Conservation (phyloP, 371 early-diverging fungal species). For the Mucor lusitanicus region DNA sequence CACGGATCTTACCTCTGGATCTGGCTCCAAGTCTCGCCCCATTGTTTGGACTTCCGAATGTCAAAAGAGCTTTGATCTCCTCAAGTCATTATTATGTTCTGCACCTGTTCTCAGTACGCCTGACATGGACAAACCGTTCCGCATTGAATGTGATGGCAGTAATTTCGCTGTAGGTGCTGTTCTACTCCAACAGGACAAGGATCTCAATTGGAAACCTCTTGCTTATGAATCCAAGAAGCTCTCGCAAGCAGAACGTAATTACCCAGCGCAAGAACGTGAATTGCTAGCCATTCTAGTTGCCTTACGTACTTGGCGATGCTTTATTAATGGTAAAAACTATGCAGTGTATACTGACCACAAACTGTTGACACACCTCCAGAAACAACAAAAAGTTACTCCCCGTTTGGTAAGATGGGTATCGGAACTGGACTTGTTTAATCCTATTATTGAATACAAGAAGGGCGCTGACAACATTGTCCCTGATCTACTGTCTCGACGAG, state of each 20-base stretch:
- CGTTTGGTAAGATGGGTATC: conserved; percentile 29
- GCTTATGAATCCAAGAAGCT: too few species aligned
- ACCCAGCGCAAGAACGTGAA: too few species aligned
- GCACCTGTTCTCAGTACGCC: conserved; percentile 20
- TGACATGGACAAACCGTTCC: conserved; percentile 22
- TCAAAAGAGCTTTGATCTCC: background rate
- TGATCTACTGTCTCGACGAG: conserved; percentile 15
- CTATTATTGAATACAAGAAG: conserved; percentile 29
- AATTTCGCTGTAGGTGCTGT: too few species aligned
- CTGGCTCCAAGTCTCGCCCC: conserved; percentile 10
- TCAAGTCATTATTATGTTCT: conserved; percentile 7
- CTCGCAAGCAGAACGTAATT: too few species aligned
- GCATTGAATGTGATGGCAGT: conserved; percentile 5
- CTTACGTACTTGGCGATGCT: too few species aligned
- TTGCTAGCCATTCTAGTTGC: too few species aligned
- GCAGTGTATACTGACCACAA: conserved; percentile 37
- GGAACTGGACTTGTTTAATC: conserved; percentile 30
- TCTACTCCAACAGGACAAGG: too few species aligned
- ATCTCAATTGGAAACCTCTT: too few species aligned
- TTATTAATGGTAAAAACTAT: too few species aligned
- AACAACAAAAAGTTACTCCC: background rate
- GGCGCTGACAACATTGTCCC: conserved; percentile 31
- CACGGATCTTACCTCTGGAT: conserved; percentile 32
- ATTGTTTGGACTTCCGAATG: background rate
- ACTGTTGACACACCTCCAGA: conserved; percentile 19